phyloP scores from a whole-genome alignment of 441 rosid genomes.

The Flueggea neowawraea region DNA sequence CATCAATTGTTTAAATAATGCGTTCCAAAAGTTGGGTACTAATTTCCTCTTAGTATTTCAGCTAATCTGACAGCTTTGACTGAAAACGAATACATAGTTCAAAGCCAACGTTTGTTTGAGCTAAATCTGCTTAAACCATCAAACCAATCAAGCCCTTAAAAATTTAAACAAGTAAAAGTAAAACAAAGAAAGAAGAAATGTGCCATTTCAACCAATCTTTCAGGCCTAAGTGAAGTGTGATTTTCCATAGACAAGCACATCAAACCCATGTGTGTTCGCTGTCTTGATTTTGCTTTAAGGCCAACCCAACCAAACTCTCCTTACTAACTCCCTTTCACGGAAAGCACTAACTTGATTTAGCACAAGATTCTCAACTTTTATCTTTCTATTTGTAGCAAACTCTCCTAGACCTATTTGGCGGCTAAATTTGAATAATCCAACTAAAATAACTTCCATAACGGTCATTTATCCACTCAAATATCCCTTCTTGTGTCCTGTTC shows the following conservation, averaged over 20 bases:
- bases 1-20: too few species aligned
- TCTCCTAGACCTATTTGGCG: constrained; percentile 30
- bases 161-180: too few species aligned
- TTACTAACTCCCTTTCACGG: constrained; percentile 49
- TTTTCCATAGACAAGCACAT: constrained; percentile 16
- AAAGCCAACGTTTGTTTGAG: too few species aligned
- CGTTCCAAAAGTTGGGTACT: too few species aligned
- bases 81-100: too few species aligned
- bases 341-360: constrained; percentile 40
- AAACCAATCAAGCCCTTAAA: too few species aligned
- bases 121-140: too few species aligned
- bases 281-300: constrained; percentile 64
- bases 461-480: constrained; percentile 13
- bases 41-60: too few species aligned
- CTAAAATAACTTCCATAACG: constrained; percentile 30
- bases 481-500: constrained; percentile 28
- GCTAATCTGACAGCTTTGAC: too few species aligned
- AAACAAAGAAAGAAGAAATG: not conserved
- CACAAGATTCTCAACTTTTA: not conserved
- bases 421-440: constrained; percentile 27
- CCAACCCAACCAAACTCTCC: constrained; percentile 41
- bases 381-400: too few species aligned
- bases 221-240: constrained; percentile 11
- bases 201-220: constrained; percentile 12
- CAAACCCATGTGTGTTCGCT: constrained; percentile 20